phyloP scores from a whole-genome alignment of 73 alveolate genomes.

The Stentor coeruleus region DNA sequence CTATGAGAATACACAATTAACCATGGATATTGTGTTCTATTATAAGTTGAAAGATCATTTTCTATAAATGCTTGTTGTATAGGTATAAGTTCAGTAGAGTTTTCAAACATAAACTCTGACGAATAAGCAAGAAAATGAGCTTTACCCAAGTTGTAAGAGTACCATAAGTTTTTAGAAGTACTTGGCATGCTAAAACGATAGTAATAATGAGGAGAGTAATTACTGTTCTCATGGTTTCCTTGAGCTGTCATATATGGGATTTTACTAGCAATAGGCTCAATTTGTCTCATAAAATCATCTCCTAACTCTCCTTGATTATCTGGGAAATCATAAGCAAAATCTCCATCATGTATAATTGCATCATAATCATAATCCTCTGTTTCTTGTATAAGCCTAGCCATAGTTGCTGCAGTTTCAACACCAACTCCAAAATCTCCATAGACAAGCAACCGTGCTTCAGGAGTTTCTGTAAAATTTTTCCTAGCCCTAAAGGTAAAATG shows the following conservation, averaged over 20 bases:
- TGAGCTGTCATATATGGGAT: slow-evolving; percentile 5
- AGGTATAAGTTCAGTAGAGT: not conserved
- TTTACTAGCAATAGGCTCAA: slow-evolving; percentile 18
- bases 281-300: slow-evolving; percentile 2
- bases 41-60: not conserved
- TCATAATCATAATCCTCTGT: not conserved
- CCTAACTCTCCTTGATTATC: not conserved
- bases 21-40: not conserved
- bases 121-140: not conserved
- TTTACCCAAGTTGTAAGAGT: not conserved
- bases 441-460: not conserved
- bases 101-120: not conserved
- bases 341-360: slow-evolving; percentile 22
- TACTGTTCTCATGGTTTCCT: not conserved
- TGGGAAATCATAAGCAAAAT: slow-evolving; percentile 4
- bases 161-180: not conserved
- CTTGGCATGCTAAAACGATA: slow-evolving; percentile 4
- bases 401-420: not conserved
- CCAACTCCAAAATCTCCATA: slow-evolving; percentile 9
- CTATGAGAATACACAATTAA: not conserved
- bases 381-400: not conserved
- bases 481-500: not conserved
- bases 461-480: not conserved
- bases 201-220: not conserved
- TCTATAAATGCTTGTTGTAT: not conserved